Percentiles rank a stretch among this genome's conserved stretches.
These are phyloP conservation scores for Orbilia quercus DNA, from an alignment of 2,329 filamentous ascomycete genomes.

Conservation along the genomic window DNA sequence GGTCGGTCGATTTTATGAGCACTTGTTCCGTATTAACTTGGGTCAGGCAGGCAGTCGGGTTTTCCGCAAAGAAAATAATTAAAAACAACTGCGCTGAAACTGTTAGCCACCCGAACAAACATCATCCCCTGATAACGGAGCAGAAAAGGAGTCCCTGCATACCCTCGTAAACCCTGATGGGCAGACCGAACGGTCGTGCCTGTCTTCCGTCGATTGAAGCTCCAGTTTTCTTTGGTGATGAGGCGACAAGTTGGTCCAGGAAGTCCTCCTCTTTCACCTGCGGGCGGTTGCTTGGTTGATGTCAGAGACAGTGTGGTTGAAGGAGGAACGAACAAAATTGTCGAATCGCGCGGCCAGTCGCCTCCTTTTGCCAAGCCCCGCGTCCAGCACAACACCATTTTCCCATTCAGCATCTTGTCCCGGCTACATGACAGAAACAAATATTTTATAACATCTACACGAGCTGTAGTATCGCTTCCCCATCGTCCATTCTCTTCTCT, in stretches of 20 bases:
- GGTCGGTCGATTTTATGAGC: conserved; percentile 22
- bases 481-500: background rate
- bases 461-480: background rate
- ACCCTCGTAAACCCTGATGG: conserved; percentile 34
- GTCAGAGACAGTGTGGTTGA: conserved; percentile 37
- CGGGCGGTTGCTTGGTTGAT: conserved; percentile 33
- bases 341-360: conserved; percentile 47
- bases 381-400: conserved; percentile 21
- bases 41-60: background rate
- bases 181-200: background rate
- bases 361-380: conserved; percentile 46
- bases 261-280: conserved; percentile 48
- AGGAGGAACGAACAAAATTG: conserved; percentile 31
- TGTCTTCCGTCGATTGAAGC: conserved; percentile 17
- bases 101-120: conserved; percentile 56
- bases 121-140: conserved; percentile 39
- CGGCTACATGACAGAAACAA: background rate
- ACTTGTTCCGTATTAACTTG: no score
- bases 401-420: background rate
- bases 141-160: conserved; percentile 26
- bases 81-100: conserved; percentile 43
- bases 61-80: conserved; percentile 28
- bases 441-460: conserved; percentile 3
- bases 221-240: conserved; percentile 42
- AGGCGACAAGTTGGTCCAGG: conserved; percentile 20